phyloP scores from a whole-genome alignment of 305 asterid genomes.

The Fraxinus sp. region DNA sequence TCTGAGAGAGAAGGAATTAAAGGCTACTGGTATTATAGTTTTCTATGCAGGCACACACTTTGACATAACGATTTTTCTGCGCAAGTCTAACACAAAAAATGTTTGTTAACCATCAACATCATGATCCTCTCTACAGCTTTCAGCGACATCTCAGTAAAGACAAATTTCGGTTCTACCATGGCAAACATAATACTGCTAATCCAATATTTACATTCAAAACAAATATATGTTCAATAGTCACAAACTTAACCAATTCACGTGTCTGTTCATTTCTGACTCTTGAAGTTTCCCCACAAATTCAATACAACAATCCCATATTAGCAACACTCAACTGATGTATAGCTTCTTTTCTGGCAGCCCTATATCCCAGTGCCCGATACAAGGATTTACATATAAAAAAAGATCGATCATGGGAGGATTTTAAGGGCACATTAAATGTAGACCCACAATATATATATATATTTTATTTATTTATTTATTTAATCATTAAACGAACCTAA shows the following conservation, averaged over 20 bases:
- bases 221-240: background rate
- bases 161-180: background rate
- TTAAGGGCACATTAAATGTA: no score
- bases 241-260: background rate
- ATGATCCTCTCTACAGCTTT: background rate
- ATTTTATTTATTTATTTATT: no score
- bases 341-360: background rate
- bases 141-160: background rate
- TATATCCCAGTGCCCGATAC: background rate
- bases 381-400: no score
- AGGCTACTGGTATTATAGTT: no score
- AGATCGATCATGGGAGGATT: no score
- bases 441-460: no score
- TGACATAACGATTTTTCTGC: background rate
- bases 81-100: background rate
- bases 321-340: background rate
- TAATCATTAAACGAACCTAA: no score
- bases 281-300: background rate
- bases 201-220: background rate
- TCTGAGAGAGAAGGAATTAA: no score
- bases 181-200: background rate
- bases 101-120: background rate
- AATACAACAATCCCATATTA: background rate
- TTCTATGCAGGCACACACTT: background rate
- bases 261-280: background rate